Percentiles rank a stretch among this genome's conserved stretches.
phyloP scores from a whole-genome alignment of 176 grass and related monocot species.

The Eleusine coracana region DNA sequence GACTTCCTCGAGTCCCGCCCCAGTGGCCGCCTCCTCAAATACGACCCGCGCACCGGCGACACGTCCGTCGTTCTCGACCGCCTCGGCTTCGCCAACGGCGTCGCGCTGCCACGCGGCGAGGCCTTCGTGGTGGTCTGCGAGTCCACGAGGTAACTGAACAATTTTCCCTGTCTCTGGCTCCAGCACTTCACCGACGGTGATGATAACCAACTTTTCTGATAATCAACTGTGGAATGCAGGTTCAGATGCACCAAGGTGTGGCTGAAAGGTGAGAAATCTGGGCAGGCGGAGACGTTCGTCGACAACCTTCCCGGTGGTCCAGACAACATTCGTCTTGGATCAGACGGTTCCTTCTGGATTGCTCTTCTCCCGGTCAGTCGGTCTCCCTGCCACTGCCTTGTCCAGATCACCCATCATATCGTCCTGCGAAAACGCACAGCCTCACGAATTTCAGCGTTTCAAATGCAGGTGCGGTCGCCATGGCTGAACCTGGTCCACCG shows the following conservation, averaged over 20 bases:
- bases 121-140: constrained; percentile 79
- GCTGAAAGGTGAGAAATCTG: constrained; percentile 63
- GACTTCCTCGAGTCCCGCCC: constrained; percentile 46
- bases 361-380: constrained; percentile 51
- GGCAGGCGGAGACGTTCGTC: constrained; percentile 60
- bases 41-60: constrained; percentile 52
- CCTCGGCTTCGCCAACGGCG: constrained; percentile 76
- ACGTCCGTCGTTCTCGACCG: constrained; percentile 47
- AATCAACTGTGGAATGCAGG: constrained; percentile 31
- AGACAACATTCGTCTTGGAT: constrained; percentile 70
- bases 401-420: too few relatives aligned
- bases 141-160: constrained; percentile 22
- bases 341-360: constrained; percentile 87
- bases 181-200: too few relatives aligned
- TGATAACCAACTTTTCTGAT: too few relatives aligned
- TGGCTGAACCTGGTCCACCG: constrained; percentile 41
- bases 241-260: constrained; percentile 65
- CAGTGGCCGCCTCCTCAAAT: constrained; percentile 79
- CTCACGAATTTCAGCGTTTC: neutral
- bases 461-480: constrained; percentile 37
- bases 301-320: constrained; percentile 68
- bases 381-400: neutral
- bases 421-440: neutral
- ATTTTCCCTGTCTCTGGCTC: too few relatives aligned
- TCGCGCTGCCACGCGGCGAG: constrained; percentile 55